phyloP scores from a whole-genome alignment of 345 rosid species.

The Citrus sp. region DNA sequence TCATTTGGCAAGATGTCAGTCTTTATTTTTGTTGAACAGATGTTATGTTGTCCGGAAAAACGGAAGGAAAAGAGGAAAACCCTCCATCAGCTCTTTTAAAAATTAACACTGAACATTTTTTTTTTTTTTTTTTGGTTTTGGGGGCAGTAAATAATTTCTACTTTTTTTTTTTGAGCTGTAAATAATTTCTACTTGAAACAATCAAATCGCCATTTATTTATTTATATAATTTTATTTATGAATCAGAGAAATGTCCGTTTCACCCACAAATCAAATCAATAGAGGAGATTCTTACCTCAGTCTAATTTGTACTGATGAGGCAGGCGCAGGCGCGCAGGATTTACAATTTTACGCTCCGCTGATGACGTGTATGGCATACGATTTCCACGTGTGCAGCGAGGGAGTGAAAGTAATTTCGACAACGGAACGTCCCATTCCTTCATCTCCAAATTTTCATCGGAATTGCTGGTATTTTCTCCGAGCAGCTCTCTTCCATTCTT shows the following conservation, averaged over 20 bases:
- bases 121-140: too few relatives aligned
- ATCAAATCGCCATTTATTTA: too few relatives aligned
- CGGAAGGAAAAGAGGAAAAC: neutral
- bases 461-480: neutral
- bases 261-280: too few relatives aligned
- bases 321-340: too few relatives aligned
- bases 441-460: neutral
- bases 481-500: conserved; percentile 10
- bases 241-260: too few relatives aligned
- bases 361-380: neutral
- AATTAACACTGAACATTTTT: neutral
- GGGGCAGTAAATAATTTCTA: too few relatives aligned
- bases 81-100: neutral
- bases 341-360: neutral
- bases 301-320: too few relatives aligned
- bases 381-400: neutral
- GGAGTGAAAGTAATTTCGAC: neutral
- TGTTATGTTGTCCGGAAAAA: too few relatives aligned
- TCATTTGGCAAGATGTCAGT: neutral
- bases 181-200: too few relatives aligned
- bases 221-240: too few relatives aligned
- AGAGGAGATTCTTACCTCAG: too few relatives aligned
- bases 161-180: too few relatives aligned
- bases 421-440: neutral
- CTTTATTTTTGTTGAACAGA: neutral